Percentiles rank a stretch among this genome's conserved stretches.
Conservation (phyloP, 2,329 filamentous ascomycete species). For the Parastagonospora nodorum region DNA sequence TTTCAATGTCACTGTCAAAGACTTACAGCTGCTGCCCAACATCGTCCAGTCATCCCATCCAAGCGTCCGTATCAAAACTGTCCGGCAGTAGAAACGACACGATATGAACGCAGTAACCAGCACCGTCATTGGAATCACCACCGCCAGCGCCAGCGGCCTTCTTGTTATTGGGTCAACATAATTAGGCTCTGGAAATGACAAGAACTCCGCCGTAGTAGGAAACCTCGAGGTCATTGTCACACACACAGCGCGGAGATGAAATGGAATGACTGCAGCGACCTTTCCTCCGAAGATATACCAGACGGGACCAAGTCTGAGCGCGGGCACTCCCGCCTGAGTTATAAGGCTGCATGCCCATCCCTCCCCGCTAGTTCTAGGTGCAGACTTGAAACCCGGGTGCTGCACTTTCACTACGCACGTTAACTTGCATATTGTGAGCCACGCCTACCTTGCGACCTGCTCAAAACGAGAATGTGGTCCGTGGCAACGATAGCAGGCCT, state of each 20-base stretch:
- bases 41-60: constrained; percentile 39
- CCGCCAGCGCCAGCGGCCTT: constrained; percentile 25
- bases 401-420: background rate
- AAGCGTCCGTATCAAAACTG: constrained; percentile 27
- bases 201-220: constrained; percentile 30
- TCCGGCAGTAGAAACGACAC: constrained; percentile 32
- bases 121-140: constrained; percentile 28
- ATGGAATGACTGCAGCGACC: no score
- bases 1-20: background rate
- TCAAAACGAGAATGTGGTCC: background rate
- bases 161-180: constrained; percentile 34
- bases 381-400: background rate
- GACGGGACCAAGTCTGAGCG: background rate
- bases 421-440: background rate
- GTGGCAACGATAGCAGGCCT: background rate
- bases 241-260: background rate
- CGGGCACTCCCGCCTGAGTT: background rate
- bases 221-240: constrained; percentile 29
- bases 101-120: constrained; percentile 22
- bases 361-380: no score
- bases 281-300: background rate
- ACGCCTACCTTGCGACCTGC: background rate
- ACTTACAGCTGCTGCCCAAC: constrained; percentile 30
- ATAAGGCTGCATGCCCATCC: background rate
- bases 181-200: constrained; percentile 34